Base-by-base conservation (phyloP, 164 flowering plant species). In the Litsea cubeba region DNA sequence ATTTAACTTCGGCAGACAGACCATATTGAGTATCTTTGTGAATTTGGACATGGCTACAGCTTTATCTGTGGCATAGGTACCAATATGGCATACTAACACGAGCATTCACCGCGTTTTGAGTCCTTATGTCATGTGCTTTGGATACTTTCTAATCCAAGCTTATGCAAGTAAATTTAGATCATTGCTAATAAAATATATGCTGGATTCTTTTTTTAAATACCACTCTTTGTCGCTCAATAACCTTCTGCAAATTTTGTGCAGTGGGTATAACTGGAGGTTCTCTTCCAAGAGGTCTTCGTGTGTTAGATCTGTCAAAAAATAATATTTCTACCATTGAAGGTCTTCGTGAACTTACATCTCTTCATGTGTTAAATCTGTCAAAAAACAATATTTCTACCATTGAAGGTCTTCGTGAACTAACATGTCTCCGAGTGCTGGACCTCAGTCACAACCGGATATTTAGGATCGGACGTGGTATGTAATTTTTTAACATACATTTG, bases 241-340 rank as follows among this genome's bases (percentile, higher is more conserved):
- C 46, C 46, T 20, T 80, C 12, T 76, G 58, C 73, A 69, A 73
- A 2, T 50, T 66, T 76, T 80, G 26, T 73, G 6, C 86, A 91
- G 98, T 81, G 77, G 89, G 87, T 79, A 90, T 95, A 67, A 87
- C 97, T 63, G 86, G 94, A 51, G 98, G 98, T 79, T 88, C 97
- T 77, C 95, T 93, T 78, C 98, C 98, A 63, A 92, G 95, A 75
- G 97, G 98, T 35, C 92, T 95, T 24, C 97, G 93, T 76, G 72
- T 81, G 76, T 68, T 95, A 83, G 93, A 93, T 82, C 80, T 95
- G 79, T 89, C 98, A 10, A 95, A 84, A 75, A 95, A 93, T 80
- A 86, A 74, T 49, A 91, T 95, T 68, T 87, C 97, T 50, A 83
- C 86, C 12, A 91, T 93, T 76, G 98, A 95, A 82, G 98, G 98